Conservation (phyloP, 2,329 filamentous ascomycete species). For the Kalaharituber pfeilii region DNA sequence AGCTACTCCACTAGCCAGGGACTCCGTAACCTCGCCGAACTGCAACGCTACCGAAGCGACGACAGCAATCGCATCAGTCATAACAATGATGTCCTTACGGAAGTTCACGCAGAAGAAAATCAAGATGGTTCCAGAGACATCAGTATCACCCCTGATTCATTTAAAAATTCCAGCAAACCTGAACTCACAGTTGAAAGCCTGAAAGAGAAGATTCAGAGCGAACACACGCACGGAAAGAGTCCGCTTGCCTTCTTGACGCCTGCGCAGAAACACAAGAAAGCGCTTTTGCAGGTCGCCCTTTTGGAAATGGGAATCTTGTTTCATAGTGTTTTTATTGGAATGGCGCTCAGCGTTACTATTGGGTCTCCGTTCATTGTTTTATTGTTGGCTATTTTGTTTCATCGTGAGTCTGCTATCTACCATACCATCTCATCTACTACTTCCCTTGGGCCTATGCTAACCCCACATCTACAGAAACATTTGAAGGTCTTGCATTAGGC, state of each 20-base stretch:
- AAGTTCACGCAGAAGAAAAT: neutral
- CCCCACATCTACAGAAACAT: conserved; percentile 26
- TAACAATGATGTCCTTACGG: neutral
- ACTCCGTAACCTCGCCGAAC: neutral
- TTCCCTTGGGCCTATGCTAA: conserved; percentile 20
- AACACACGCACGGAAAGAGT: neutral
- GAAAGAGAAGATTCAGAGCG: neutral
- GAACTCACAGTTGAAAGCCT: neutral
- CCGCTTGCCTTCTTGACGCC: conserved; percentile 15
- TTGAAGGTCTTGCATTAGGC: conserved; percentile 48
- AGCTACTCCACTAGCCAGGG: neutral
- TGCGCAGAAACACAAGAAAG: conserved; percentile 38
- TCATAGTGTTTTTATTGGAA: conserved; percentile 51
- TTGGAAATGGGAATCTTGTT: conserved; percentile 65
- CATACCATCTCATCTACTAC: neutral
- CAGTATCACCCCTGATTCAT: neutral
- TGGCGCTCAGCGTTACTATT: conserved; percentile 48
- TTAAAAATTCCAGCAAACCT: neutral
- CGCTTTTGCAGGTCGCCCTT: conserved; percentile 54
- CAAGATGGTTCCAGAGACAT: neutral
- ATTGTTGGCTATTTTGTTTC: conserved; percentile 52
- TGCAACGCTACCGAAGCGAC: neutral
- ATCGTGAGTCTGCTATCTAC: conserved; percentile 42
- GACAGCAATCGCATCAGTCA: neutral
- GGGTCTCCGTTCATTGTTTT: conserved; percentile 48